Evolutionary conservation across 192 early-diverging fungal genomes (phyloP).

Genomic region (Pecoramyces ruminantium): DNA sequence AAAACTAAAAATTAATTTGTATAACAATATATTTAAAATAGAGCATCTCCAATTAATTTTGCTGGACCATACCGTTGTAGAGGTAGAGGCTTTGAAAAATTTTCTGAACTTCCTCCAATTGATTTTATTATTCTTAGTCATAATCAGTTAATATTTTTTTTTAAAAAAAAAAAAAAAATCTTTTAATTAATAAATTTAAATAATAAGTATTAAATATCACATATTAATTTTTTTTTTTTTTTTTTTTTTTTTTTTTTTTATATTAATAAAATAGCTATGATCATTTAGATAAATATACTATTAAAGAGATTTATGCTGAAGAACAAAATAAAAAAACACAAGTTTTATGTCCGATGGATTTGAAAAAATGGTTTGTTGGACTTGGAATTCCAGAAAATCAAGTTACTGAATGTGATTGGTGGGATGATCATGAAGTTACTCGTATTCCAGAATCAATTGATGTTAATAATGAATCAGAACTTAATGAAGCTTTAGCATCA

Average conservation of each 20-base stretch:
- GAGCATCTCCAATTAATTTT: constrained; percentile 35
- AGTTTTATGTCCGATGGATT: constrained; percentile 67
- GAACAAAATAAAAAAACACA: constrained; percentile 10
- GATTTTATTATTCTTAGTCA: constrained; percentile 65
- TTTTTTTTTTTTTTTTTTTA: no score
- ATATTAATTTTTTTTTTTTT: no score
- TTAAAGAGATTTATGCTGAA: constrained; percentile 23
- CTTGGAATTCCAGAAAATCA: constrained; percentile 21
- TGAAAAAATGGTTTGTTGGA: constrained; percentile 39
- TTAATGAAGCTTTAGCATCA: background rate
- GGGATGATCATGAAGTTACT: constrained; percentile 31
- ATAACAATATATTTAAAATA: no score
- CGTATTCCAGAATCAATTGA: background rate
- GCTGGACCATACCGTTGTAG: constrained; percentile 54
- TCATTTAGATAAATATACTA: constrained; percentile 58
- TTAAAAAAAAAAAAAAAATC: no score
- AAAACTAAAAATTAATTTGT: no score
- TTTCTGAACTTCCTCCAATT: constrained; percentile 41
- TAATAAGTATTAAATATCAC: no score
- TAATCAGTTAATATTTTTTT: constrained; percentile 31
- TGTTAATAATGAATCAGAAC: constrained; percentile 8
- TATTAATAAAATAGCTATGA: constrained; percentile 29
- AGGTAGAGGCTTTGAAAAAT: background rate
- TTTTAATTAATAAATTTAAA: no score
- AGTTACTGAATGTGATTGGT: constrained; percentile 61